Evolutionary conservation across 345 rosid genomes (phyloP), one percentile per base, ranked within the genome.

Genomic region (Eucalyptus rudis): DNA sequence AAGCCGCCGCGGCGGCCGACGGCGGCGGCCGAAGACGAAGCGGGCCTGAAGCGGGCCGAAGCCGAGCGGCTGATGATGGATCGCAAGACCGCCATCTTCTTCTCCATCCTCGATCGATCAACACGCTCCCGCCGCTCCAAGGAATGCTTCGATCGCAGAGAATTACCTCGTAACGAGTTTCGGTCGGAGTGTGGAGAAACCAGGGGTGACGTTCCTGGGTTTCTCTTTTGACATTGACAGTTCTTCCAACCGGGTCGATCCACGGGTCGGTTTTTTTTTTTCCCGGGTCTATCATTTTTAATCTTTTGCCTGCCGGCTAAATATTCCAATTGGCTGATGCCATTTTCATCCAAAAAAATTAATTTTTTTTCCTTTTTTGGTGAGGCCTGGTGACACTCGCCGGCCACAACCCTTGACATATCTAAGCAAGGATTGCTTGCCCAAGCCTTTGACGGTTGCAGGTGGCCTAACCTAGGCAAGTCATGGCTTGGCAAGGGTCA

Each of bases 61-160:
- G 88, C 88, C 17, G 88, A 89, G 45, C 92, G 91, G 89, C 15
- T 86, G 22, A 92, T 59, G 56, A 92, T 59, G 56, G 93, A 91
- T 87, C 93, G 88, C 71, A 92, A 49, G 14, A 85, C 54, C 27
- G 85, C 89, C 94, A 89, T 92, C 93, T 90, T 86, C 29, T 33
- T 89, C 89, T 83, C 89, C 91, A 89, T 86, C 40, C 58, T 76
- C 68, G 33, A 24, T 86, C 76, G 14, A 52, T 20, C 25, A 45
- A 15, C 40, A 54, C 81, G 2, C 40, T 68, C 31, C 20, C 7
- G 9, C 27, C 22, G 47, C 25, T 40, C 19, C 64, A 49, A 56
- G 5, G 25, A 10, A 36, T 6, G 27, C 84, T 76, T 76, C 84
- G 84, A 76, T 76, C 84, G 84, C 47, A 6, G 84, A 20, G 47